A percentile compares a stretch with the other conserved stretches of the same genome.
Evolutionary conservation across 345 rosid species (phyloP).

Genomic region (Populus euphratica): DNA sequence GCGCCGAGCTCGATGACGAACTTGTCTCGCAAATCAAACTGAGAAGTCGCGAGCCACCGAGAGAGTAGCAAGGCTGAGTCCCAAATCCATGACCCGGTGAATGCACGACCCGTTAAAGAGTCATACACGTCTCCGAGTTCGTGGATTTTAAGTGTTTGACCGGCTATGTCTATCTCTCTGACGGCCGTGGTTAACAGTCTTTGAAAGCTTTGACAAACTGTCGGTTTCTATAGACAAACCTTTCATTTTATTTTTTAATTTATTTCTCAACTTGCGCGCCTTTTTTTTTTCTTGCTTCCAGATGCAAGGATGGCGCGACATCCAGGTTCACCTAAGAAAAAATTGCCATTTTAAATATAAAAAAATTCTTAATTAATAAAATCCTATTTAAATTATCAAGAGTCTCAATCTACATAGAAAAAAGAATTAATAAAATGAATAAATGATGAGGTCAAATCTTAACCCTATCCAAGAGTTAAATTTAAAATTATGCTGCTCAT

Average conservation of each 20-base stretch:
- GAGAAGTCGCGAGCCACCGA: constrained; percentile 21
- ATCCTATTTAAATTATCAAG: no score
- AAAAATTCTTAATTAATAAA: no score
- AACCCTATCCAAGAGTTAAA: no score
- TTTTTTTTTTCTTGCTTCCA: no score
- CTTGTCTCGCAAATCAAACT: constrained; percentile 14
- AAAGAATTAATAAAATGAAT: no score
- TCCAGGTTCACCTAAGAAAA: no score
- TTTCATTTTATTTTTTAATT: neutral
- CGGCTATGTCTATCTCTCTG: constrained; percentile 25
- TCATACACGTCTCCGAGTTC: constrained; percentile 25
- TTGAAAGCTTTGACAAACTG: neutral
- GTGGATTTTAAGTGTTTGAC: constrained; percentile 18
- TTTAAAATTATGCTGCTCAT: no score
- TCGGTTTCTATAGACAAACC: neutral
- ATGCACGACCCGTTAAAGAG: constrained; percentile 26
- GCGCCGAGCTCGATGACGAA: constrained; percentile 37
- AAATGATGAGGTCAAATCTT: no score
- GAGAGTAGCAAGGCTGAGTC: constrained; percentile 36
- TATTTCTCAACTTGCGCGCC: no score
- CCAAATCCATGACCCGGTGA: constrained; percentile 42
- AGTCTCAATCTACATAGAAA: no score
- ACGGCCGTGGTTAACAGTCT: neutral
- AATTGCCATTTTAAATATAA: no score
- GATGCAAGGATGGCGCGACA: no score